Conservation (phyloP, 768 basidiomycete genomes). For the Boletus subcaerulescens region DNA sequence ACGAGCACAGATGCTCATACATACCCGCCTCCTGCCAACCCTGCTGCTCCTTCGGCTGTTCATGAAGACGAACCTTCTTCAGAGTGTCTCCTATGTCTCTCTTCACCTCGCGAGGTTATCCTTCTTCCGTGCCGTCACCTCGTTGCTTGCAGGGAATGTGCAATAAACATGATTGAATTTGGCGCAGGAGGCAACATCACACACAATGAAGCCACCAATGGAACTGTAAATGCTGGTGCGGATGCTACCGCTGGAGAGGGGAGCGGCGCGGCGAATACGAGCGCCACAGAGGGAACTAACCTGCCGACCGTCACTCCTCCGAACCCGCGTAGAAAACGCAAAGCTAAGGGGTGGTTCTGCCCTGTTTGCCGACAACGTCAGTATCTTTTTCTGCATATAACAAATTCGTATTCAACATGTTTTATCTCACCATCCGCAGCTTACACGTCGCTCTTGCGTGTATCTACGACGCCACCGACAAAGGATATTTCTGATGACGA, state of each 20-base stretch:
- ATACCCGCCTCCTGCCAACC: conserved; percentile 40
- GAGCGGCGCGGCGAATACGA: conserved; percentile 14
- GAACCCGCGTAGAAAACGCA: conserved; percentile 73
- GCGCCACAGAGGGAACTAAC: conserved; percentile 25
- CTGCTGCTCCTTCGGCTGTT: conserved; percentile 23
- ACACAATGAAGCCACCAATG: conserved; percentile 45
- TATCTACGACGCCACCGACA: conserved; percentile 65
- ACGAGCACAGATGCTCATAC: conserved; percentile 39
- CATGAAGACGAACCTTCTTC: conserved; percentile 71
- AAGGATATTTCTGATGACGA: conserved; percentile 38
- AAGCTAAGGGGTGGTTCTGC: conserved; percentile 97
- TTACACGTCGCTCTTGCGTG: conserved; percentile 83
- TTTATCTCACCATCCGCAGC: conserved; percentile 40
- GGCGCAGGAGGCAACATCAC: conserved; percentile 87
- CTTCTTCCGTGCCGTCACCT: conserved; percentile 91
- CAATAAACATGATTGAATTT: conserved; percentile 96
- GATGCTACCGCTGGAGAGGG: conserved; percentile 24
- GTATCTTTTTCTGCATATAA: conserved; percentile 28
- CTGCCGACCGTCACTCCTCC: conserved; percentile 28
- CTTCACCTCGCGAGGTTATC: conserved; percentile 86
- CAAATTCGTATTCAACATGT: not conserved
- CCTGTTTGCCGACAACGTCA: conserved; percentile 93
- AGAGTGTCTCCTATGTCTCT: conserved; percentile 90
- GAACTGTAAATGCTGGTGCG: conserved; percentile 27
- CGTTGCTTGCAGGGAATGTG: conserved; percentile 94